Base-by-base conservation (phyloP, 768 basidiomycete species). In the Xerocomellus amylosporus region DNA sequence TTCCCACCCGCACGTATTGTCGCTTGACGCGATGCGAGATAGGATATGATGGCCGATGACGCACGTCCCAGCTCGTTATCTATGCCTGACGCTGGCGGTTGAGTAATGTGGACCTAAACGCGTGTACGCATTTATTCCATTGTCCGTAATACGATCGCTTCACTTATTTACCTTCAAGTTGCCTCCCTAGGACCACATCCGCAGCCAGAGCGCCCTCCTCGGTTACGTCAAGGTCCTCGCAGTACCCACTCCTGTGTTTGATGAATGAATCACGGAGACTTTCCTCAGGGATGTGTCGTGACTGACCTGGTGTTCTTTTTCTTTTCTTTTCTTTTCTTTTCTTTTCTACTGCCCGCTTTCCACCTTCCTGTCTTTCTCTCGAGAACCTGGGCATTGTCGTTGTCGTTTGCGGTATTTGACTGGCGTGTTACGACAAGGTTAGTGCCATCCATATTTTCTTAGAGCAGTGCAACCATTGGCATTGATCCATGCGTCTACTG, bases 21-120 rank as follows among this genome's bases (percentile, higher is more conserved):
- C 57, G 40, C 57, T 47, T 43, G 40, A 30, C 5, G 31, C 45
- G 36, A 54, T 30, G 19, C 40, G 36, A 48, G 58, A 54, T 59
- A 48, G 20, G 56, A 31, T 30, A 10, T 12, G 20, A 37, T 20
- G 19, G 28, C 36, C 30, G 44, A 37, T 24, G 17, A 58, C 22
- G 20, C 46, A 45, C 57, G 24, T 58, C 42, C 34, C 14, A 30
- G 9, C n/a, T 26, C 31, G 31, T 33, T 37, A 42, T 58, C 57
- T 28, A 22, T 44, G 8, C 24, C 10, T n/a, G 19, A 26, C 14
- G 28, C 13, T 13, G 34, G 38, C 19, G 8, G 15, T 24, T 19
- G 45, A 34, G 30, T 20, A 33, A 22, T 30, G 43, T 41, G 8
- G 30, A 22, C 3, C 13, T 6, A 19, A 45, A 55, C 38, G 47